These are phyloP conservation scores for Mallotus nudiflorus DNA, from an alignment of 345 rosid species.

Conservation along the genomic window DNA sequence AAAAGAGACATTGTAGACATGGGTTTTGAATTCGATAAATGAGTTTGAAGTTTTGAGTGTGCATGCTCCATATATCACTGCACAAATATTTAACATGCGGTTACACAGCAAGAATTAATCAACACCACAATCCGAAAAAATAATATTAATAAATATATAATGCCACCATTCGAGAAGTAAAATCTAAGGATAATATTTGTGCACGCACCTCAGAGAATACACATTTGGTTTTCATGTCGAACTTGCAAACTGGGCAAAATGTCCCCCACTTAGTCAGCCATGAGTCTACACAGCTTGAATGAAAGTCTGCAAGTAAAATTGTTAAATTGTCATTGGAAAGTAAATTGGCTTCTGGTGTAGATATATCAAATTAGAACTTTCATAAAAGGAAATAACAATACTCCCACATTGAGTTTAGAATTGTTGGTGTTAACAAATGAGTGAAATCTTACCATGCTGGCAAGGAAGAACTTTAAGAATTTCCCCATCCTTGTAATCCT, in stretches of 20 bases:
- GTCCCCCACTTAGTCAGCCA: conserved; percentile 83
- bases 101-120: background rate
- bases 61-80: too few species aligned
- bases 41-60: background rate
- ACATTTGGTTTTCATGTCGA: conserved; percentile 47
- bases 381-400: too few species aligned
- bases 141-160: background rate
- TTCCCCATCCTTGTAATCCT: conserved; percentile 70
- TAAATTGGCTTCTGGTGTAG: background rate
- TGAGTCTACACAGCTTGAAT: conserved; percentile 59
- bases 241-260: conserved; percentile 82
- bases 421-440: background rate
- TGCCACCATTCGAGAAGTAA: background rate
- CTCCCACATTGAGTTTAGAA: too few species aligned
- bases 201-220: conserved; percentile 46
- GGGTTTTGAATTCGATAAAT: background rate
- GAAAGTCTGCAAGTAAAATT: conserved; percentile 55
- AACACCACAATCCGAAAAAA: background rate
- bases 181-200: conserved; percentile 2
- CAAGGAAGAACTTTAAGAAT: conserved; percentile 66
- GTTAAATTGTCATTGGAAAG: background rate
- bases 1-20: background rate
- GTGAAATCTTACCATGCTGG: conserved; percentile 54
- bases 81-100: background rate
- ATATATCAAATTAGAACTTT: background rate